Conservation (phyloP, 106 monocot species). For the Iris macrosiphon region DNA sequence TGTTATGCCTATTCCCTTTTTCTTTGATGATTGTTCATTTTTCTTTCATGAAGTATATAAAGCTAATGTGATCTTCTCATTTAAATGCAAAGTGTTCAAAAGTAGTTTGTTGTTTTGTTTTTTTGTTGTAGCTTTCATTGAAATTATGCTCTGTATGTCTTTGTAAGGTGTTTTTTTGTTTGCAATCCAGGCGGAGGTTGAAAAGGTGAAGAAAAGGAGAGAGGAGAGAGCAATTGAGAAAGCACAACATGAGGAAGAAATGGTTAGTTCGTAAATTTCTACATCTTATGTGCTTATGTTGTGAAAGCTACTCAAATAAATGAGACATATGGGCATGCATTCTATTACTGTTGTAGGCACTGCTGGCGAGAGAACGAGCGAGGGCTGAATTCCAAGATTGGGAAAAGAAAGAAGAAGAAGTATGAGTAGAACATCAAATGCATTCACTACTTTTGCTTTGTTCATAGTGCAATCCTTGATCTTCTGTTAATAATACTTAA, state of each 20-base stretch:
- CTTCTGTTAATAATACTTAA: neutral
- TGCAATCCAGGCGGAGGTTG: conserved; percentile 73
- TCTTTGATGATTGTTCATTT: too few relatives aligned
- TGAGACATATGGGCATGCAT: neutral
- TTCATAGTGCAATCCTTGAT: neutral
- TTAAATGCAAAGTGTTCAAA: too few relatives aligned
- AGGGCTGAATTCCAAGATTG: conserved; percentile 97
- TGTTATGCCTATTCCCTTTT: too few relatives aligned
- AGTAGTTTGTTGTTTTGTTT: too few relatives aligned
- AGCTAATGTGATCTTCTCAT: too few relatives aligned
- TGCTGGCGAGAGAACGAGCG: conserved; percentile 86
- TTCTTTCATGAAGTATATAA: too few relatives aligned
- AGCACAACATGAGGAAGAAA: conserved; percentile 94
- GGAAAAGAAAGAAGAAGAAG: conserved; percentile 99
- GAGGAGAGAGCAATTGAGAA: conserved; percentile 97
- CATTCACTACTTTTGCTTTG: too few relatives aligned
- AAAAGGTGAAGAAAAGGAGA: conserved; percentile 98
- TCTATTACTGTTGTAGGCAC: conserved; percentile 44
- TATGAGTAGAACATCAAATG: conserved; percentile 7
- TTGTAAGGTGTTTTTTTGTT: too few relatives aligned
- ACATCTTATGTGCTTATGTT: neutral
- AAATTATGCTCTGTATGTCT: too few relatives aligned
- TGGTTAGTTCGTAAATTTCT: conserved; percentile 47
- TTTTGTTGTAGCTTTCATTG: too few relatives aligned
- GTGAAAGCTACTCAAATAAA: neutral